phyloP scores from a whole-genome alignment of 805 yeast species.

The Dipodascus albidus region DNA sequence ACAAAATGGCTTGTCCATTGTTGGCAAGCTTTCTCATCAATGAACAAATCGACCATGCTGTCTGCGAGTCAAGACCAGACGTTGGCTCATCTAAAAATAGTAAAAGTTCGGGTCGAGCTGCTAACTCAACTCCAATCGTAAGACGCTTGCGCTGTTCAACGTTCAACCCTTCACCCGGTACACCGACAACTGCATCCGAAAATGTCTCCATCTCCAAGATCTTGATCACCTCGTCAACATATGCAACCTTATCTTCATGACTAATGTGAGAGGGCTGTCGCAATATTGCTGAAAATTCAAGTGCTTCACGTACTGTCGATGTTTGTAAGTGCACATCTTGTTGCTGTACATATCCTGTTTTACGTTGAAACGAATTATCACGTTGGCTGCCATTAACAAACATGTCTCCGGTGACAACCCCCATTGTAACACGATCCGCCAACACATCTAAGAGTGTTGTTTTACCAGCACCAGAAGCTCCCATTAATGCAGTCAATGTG shows the following conservation, averaged over 20 bases:
- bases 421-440: conserved; percentile 59
- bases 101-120: conserved; percentile 50
- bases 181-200: conserved; percentile 67
- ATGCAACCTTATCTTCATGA: conserved; percentile 44
- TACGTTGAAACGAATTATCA: conserved; percentile 51
- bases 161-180: conserved; percentile 57
- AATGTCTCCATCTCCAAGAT: conserved; percentile 52
- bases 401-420: conserved; percentile 59
- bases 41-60: conserved; percentile 56
- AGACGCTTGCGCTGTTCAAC: conserved; percentile 53
- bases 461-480: conserved; percentile 76
- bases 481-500: conserved; percentile 68
- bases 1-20: conserved; percentile 53
- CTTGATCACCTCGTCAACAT: conserved; percentile 54
- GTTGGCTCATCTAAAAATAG: conserved; percentile 59
- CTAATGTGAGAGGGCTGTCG: conserved; percentile 50
- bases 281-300: conserved; percentile 52
- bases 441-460: conserved; percentile 62
- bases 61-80: conserved; percentile 57
- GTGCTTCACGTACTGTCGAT: conserved; percentile 63
- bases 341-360: conserved; percentile 67
- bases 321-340: conserved; percentile 60
- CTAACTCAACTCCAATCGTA: conserved; percentile 57
- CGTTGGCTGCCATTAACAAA: conserved; percentile 52
- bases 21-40: conserved; percentile 48